Evolutionary conservation across 1,139 yeast genomes (phyloP).

Genomic region (Lodderomyces jiufengensis): DNA sequence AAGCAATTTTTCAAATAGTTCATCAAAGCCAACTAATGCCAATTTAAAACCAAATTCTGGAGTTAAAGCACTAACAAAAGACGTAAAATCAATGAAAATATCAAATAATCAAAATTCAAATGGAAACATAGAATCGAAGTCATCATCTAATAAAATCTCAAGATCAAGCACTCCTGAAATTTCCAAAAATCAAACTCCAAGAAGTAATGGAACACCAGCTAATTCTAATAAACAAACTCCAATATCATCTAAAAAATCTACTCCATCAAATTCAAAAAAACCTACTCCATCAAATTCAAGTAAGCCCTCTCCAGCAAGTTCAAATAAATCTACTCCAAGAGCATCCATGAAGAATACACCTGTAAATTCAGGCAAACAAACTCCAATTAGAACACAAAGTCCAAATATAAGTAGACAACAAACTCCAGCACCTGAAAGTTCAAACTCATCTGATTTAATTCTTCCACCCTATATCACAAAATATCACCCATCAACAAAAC

Average conservation of each 20-base stretch:
- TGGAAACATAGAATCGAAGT: not conserved
- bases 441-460: conserved; percentile 8
- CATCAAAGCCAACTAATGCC: not conserved
- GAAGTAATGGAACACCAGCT: conserved; percentile 2
- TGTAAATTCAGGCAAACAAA: conserved; percentile 3
- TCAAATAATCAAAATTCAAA: not conserved
- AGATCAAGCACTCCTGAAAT: too few species aligned
- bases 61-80: too few species aligned
- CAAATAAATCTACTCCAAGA: not conserved
- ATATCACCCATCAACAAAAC: conserved; percentile 29
- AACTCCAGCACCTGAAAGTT: conserved; percentile 2
- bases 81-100: too few species aligned
- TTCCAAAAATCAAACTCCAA: not conserved
- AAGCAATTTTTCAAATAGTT: too few species aligned
- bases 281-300: not conserved
- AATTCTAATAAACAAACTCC: too few species aligned
- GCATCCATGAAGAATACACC: conserved; percentile 1
- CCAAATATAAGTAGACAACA: not conserved
- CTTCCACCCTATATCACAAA: conserved; percentile 27
- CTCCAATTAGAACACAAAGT: not conserved
- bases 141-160: too few species aligned
- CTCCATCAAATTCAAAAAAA: not conserved
- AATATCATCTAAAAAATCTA: too few species aligned
- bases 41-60: conserved; percentile 4
- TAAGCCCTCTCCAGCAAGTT: not conserved